These are phyloP conservation scores for Clonostachys rhizophaga DNA, from an alignment of 2,329 filamentous ascomycete genomes.

Conservation along the genomic window DNA sequence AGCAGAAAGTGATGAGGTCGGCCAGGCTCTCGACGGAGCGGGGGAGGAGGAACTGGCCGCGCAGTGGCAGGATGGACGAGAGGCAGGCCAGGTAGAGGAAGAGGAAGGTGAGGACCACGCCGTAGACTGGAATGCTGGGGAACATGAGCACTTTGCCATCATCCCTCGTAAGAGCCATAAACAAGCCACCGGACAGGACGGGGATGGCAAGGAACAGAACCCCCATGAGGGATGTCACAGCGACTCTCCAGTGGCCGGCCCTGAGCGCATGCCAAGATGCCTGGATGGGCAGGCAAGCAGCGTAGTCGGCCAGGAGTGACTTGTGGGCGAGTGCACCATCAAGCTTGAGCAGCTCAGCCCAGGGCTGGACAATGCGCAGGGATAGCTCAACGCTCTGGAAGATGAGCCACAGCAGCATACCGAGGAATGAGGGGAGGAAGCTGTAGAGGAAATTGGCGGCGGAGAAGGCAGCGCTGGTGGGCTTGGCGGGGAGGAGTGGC, in stretches of 20 bases:
- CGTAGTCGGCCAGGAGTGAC: constrained; percentile 67
- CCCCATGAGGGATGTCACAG: constrained; percentile 54
- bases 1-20: constrained; percentile 73
- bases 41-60: constrained; percentile 61
- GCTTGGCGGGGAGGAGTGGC: constrained; percentile 59
- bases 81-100: constrained; percentile 65
- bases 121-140: constrained; percentile 69
- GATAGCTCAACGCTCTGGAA: constrained; percentile 64
- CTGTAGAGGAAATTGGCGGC: constrained; percentile 84
- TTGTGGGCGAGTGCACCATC: constrained; percentile 57
- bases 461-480: constrained; percentile 66
- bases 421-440: constrained; percentile 66
- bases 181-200: constrained; percentile 63
- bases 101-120: constrained; percentile 67
- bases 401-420: constrained; percentile 60
- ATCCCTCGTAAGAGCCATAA: constrained; percentile 64
- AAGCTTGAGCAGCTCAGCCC: constrained; percentile 52
- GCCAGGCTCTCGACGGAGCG: constrained; percentile 70
- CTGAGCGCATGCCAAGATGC: constrained; percentile 50
- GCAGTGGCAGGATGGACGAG: constrained; percentile 53
- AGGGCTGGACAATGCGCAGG: constrained; percentile 64
- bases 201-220: constrained; percentile 59
- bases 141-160: constrained; percentile 57
- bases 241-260: constrained; percentile 63
- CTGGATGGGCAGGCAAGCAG: constrained; percentile 56